Base-by-base conservation (phyloP, 2,329 filamentous ascomycete genomes). In the Penicillium sp. region DNA sequence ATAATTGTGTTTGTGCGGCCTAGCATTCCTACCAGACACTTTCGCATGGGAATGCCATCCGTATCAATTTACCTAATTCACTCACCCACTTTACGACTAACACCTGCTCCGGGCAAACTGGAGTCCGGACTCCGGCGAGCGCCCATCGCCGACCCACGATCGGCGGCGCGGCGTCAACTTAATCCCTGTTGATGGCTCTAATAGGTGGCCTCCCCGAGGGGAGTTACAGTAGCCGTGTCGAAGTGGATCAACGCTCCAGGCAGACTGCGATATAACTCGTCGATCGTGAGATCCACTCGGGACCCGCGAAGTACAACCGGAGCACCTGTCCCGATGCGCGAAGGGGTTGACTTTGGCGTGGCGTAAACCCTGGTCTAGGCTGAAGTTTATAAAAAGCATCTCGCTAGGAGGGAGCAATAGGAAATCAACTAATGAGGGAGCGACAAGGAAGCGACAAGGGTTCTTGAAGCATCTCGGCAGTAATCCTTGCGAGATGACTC, bases 71-170 rank as follows among this genome's bases (percentile, higher is more conserved):
- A 18, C 42, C 42, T 31, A 45, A 45, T 45, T 31, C 42, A 23
- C 14, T 45, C 42, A 45, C 42, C 42, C 28, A 31, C 6, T 11
- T n/a, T 4, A n/a, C 13, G 18, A 26, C 10, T 43, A 28, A 26
- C 34, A 21, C 5, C 23, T 18, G n/a, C 13, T 43, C 23, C 3
- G 28, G 18, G 23, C 23, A 43, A n/a, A n/a, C 39, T 43, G 23
- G 21, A 26, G 11, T 7, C 42, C 42, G 42, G 42, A 45, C 42
- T 45, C 42, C 42, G 42, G n/a, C 42, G 42, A 45, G 39, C 39
- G 39, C 39, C 39, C 39, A 16, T 16, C 16, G 13, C 42, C 42
- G 42, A 29, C 42, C 42, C 42, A 45, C 28, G 42, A 45, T 45
- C 42, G 16, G 42, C 42, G 28, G 13, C 39, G 19, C 10, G 42